Evolutionary conservation across 306 rosid genomes (phyloP).

Genomic region (Casuarina glauca): DNA sequence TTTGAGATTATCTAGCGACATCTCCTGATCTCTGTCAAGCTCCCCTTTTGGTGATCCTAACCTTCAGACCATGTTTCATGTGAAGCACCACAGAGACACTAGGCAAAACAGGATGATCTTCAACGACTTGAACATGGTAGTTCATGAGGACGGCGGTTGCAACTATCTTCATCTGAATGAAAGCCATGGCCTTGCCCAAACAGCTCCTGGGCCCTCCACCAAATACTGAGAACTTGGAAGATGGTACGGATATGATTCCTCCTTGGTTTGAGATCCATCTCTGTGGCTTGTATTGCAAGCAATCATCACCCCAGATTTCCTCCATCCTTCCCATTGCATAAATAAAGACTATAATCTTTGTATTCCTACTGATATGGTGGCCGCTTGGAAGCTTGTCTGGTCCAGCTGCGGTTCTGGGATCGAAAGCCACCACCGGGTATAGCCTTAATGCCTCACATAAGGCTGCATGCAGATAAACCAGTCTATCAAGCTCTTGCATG

Average conservation of each 20-base stretch:
- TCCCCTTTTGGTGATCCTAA: constrained; percentile 30
- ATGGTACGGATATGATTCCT: constrained; percentile 18
- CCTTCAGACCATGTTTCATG: constrained; percentile 47
- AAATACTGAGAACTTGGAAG: constrained; percentile 33
- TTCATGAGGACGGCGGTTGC: constrained; percentile 25
- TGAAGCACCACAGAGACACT: constrained; percentile 38
- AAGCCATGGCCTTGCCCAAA: constrained; percentile 32
- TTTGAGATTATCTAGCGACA: no score
- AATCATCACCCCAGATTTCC: constrained; percentile 36
- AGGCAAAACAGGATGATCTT: constrained; percentile 23
- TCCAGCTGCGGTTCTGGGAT: constrained; percentile 19
- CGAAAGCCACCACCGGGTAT: constrained; percentile 31
- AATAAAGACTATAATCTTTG: constrained; percentile 1
- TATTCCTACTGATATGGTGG: constrained; percentile 15
- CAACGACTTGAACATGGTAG: constrained; percentile 28
- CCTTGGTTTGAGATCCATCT: constrained; percentile 37
- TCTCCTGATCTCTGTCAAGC: not conserved
- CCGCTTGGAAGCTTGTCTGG: constrained; percentile 38
- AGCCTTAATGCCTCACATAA: constrained; percentile 38
- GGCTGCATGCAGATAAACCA: constrained; percentile 32
- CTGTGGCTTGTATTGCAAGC: constrained; percentile 41
- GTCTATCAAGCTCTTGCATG: constrained; percentile 8
- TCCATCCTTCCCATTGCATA: constrained; percentile 45
- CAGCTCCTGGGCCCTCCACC: constrained; percentile 38
- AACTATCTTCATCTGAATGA: constrained; percentile 29